Conservation (phyloP, 345 rosid genomes). For the Eucalyptus leucophloia region DNA sequence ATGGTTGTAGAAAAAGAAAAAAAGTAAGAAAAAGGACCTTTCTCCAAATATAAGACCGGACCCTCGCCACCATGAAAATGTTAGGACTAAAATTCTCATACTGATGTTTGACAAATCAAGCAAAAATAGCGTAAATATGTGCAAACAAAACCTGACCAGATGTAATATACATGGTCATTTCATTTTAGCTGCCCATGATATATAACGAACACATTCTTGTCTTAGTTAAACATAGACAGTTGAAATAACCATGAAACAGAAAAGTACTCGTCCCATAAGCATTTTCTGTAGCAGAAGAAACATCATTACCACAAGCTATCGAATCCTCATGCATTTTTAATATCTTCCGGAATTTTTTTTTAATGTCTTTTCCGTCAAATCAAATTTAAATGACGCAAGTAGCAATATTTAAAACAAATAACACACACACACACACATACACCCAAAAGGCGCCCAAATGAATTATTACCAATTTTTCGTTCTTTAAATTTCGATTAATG, state of each 20-base stretch:
- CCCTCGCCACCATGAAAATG: not conserved
- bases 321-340: not conserved
- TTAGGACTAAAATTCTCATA: not conserved
- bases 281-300: not conserved
- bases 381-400: not conserved
- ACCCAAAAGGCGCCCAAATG: not conserved
- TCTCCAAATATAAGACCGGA: not conserved
- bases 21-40: not conserved
- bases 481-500: not conserved
- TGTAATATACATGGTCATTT: too few relatives aligned
- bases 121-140: not conserved
- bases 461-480: not conserved
- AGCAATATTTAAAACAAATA: not conserved
- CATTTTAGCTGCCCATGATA: not conserved
- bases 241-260: not conserved
- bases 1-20: not conserved
- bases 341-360: not conserved
- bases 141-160: too few relatives aligned
- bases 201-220: not conserved
- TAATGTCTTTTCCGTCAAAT: not conserved
- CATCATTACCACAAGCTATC: not conserved
- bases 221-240: not conserved
- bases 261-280: not conserved
- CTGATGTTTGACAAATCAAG: not conserved
- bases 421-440: not conserved